phyloP scores from a whole-genome alignment of 2,329 filamentous ascomycete species.

The Orbilia brochopaga region DNA sequence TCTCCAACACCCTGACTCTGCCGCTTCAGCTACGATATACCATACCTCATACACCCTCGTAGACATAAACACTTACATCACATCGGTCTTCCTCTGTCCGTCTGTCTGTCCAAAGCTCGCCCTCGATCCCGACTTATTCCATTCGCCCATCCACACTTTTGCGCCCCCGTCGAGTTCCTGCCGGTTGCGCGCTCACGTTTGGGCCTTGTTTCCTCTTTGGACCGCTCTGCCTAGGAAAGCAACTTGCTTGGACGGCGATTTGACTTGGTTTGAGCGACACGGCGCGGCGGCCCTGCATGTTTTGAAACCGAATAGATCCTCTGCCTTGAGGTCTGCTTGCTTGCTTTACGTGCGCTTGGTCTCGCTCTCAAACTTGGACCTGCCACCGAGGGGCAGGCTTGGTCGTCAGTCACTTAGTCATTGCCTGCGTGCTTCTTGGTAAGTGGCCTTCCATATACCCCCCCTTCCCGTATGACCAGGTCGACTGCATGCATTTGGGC shows the following conservation, averaged over 20 bases:
- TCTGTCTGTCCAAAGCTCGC: not conserved
- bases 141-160: too few relatives aligned
- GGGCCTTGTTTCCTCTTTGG: not conserved
- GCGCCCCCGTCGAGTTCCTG: too few relatives aligned
- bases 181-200: not conserved
- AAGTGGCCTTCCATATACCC: not conserved
- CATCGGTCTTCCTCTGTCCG: not conserved
- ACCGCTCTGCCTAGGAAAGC: not conserved
- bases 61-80: too few relatives aligned
- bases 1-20: too few relatives aligned
- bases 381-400: not conserved
- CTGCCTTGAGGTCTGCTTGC: not conserved
- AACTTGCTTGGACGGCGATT: constrained; percentile 6
- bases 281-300: constrained; percentile 43
- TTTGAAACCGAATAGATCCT: constrained; percentile 30
- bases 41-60: too few relatives aligned
- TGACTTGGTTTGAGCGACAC: constrained; percentile 35
- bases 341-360: constrained; percentile 4
- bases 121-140: not conserved
- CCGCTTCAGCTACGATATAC: not conserved
- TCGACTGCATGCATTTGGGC: too few relatives aligned
- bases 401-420: not conserved
- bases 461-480: too few relatives aligned
- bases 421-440: not conserved
- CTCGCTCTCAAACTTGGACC: constrained; percentile 2